A percentile compares a stretch with the other conserved stretches of the same genome.
These are phyloP conservation scores for Pythium grandisporangium DNA, from an alignment of 352 stramenopile species.

Conservation along the genomic window DNA sequence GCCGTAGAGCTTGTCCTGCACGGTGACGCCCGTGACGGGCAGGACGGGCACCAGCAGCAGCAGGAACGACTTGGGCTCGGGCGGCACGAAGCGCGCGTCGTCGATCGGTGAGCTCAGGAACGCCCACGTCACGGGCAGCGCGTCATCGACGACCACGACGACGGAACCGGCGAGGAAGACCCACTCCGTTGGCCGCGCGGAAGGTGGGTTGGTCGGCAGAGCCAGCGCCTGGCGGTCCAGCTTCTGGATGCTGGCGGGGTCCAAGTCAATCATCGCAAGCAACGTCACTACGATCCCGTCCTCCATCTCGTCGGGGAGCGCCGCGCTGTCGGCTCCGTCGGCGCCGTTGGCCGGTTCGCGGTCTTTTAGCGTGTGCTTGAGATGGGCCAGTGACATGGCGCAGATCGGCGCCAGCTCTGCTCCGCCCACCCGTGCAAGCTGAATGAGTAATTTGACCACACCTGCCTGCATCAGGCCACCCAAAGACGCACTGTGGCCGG, in stretches of 20 bases:
- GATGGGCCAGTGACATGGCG: conserved; percentile 62
- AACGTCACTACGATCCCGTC: conserved; percentile 59
- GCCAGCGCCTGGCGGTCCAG: conserved; percentile 52
- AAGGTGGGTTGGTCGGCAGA: conserved; percentile 32
- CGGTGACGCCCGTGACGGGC: conserved; percentile 25
- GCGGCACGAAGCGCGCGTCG: conserved; percentile 54
- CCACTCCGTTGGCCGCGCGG: conserved; percentile 39
- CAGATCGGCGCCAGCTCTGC: conserved; percentile 58
- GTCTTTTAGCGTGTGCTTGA: conserved; percentile 67
- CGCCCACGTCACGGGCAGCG: conserved; percentile 55
- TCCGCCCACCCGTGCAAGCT: conserved; percentile 31
- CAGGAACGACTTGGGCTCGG: conserved; percentile 52
- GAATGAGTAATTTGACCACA: conserved; percentile 55
- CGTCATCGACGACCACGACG: conserved; percentile 24
- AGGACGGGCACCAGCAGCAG: conserved; percentile 26
- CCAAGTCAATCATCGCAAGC: conserved; percentile 72
- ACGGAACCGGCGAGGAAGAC: conserved; percentile 33
- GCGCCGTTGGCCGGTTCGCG: conserved; percentile 13
- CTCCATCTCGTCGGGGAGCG: conserved; percentile 53
- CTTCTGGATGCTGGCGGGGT: conserved; percentile 50
- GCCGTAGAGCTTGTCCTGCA: conserved; percentile 72
- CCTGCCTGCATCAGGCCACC: conserved; percentile 38
- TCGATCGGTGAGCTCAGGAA: conserved; percentile 66
- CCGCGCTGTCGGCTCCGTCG: conserved; percentile 13
- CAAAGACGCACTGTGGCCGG: conserved; percentile 29